Base-by-base conservation (phyloP, 2,329 filamentous ascomycete genomes). In the Ascochyta viciae-villosae region DNA sequence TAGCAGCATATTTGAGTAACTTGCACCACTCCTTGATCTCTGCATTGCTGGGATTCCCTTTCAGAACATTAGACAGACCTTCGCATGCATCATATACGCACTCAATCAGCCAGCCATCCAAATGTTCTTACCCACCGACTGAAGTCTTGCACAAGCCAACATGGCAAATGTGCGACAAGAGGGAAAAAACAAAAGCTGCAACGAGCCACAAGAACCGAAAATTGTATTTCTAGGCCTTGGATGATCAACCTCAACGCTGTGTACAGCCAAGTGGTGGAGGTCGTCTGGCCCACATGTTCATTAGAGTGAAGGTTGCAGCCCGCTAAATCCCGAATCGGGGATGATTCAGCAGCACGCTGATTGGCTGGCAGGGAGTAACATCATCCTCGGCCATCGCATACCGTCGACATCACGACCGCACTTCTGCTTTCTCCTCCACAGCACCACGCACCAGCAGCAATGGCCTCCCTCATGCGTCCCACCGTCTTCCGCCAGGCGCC, bases 381-480 rank as follows among this genome's bases (percentile, higher is more conserved):
- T 23, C 50, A 51, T 42, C 54, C 54, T 57, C 54, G 54, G 54
- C 38, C 42, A 47, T 50, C 35, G 47, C 43, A 51, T 38, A 51
- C 51, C 43, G 27, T 43, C 48, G 54, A 57, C 54, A 51, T 57
- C 47, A n/a, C 48, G 29, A 31, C 52, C 41, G 52, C 40, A 40
- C 37, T 22, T 19, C 41, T 41, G 27, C 19, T 24, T 52, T 26
- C 43, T 44, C 31, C 26, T 44, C 34, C 38, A 44, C 37, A 24
- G 42, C 42, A 57, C 43, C 47, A 19, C 35, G 42, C 54, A 13
- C 45, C 22, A 16, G 40, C 63, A 53, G 69, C 71, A 72, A 85
- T 85, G 83, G 81, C 83, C 64, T 82, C 82, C 65, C 73, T 82
- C 67, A 73, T 82, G 67, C 81, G 81, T 63, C 78, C 82, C 58